Evolutionary conservation across 2,329 filamentous ascomycete species (phyloP).

Genomic region (Chaetomiaceae sp.): DNA sequence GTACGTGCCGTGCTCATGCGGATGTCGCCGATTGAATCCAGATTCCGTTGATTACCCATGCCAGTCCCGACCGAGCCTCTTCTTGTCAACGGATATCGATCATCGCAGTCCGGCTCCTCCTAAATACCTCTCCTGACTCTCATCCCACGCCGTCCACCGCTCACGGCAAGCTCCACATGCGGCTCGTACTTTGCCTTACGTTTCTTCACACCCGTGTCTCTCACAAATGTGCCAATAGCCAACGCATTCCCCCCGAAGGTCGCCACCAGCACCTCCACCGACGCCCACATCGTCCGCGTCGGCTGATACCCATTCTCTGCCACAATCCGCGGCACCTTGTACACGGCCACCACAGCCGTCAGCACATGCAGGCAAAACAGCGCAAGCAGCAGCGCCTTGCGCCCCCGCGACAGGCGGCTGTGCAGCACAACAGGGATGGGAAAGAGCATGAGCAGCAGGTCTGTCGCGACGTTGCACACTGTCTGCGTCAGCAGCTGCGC

Average conservation of each 20-base stretch:
- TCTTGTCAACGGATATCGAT: no score
- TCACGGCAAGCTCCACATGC: neutral
- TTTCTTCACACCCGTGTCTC: conserved; percentile 86
- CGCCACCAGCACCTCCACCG: conserved; percentile 81
- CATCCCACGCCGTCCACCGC: neutral
- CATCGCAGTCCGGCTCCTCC: neutral
- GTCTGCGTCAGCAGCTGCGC: conserved; percentile 82
- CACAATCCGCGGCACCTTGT: conserved; percentile 71
- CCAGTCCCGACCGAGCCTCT: no score
- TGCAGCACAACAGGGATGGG: conserved; percentile 81
- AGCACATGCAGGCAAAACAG: conserved; percentile 77
- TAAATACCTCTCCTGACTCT: conserved; percentile 2
- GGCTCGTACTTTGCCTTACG: conserved; percentile 65
- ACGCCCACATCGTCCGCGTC: conserved; percentile 81
- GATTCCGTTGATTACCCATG: no score
- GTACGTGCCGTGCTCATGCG: neutral
- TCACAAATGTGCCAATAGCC: conserved; percentile 84
- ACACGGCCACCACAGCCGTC: conserved; percentile 71
- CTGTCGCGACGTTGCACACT: conserved; percentile 76
- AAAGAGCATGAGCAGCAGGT: conserved; percentile 78
- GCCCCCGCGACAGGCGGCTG: conserved; percentile 66
- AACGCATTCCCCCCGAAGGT: conserved; percentile 81
- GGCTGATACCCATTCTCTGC: conserved; percentile 66
- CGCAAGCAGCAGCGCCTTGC: conserved; percentile 69
- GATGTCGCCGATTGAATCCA: no score